Evolutionary conservation across 768 basidiomycete genomes (phyloP).

Genomic region (Pulveroboletus sp.): DNA sequence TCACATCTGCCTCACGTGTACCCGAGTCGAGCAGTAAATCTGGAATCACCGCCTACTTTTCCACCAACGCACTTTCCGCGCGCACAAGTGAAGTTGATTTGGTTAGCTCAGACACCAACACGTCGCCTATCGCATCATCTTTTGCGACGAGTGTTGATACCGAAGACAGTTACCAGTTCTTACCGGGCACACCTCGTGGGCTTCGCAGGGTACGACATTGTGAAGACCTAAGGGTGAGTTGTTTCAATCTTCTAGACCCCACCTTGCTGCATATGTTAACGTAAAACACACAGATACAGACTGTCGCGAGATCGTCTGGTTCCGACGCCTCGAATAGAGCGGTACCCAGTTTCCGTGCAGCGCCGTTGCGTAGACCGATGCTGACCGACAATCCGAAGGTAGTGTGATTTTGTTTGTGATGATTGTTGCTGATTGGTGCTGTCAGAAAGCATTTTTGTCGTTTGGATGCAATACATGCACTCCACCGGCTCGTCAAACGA

Average conservation of each 20-base stretch:
- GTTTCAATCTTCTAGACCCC: not conserved
- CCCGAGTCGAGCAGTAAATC: conserved; percentile 1
- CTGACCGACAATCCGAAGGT: conserved; percentile 2
- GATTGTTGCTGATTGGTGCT: not conserved
- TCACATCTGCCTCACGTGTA: not conserved
- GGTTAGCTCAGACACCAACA: not conserved
- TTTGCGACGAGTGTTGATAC: conserved; percentile 19
- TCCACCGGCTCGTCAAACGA: not conserved
- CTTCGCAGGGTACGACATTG: conserved; percentile 18
- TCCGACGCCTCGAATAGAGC: not conserved
- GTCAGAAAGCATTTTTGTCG: conserved; percentile 7
- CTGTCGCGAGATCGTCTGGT: not conserved
- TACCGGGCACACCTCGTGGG: not conserved
- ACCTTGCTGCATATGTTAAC: not conserved
- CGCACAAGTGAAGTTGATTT: not conserved
- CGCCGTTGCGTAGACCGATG: not conserved
- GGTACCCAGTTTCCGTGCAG: not conserved
- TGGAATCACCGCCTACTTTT: conserved; percentile 3
- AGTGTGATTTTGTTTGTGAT: not conserved
- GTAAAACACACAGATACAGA: conserved; percentile 3
- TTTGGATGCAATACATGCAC: not conserved
- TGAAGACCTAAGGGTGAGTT: conserved; percentile 19
- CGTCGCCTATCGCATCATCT: conserved; percentile 10
- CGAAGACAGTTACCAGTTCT: not conserved
- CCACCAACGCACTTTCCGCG: conserved; percentile 6